phyloP scores from a whole-genome alignment of 31 red algal genomes.

The Asparagopsis taxiformis region DNA sequence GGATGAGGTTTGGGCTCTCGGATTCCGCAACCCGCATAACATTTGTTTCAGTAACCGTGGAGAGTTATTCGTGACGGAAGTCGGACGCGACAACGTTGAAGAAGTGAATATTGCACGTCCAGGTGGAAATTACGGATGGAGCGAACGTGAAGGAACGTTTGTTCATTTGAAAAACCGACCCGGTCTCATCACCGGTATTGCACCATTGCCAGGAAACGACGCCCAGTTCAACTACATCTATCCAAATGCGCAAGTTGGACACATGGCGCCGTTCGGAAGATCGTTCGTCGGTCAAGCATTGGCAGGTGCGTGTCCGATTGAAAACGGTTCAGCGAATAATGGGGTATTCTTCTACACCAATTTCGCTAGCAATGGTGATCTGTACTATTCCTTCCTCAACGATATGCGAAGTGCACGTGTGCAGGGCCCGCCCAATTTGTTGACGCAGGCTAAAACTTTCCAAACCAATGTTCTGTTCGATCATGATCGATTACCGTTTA shows the following conservation, averaged over 20 bases:
- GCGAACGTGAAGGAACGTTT: slow-evolving; percentile 58
- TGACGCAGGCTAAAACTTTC: slow-evolving; percentile 38
- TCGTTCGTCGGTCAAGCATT: slow-evolving; percentile 42
- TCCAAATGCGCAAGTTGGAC: slow-evolving; percentile 47
- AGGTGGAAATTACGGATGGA: slow-evolving; percentile 73
- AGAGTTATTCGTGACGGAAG: slow-evolving; percentile 41
- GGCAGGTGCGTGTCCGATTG: slow-evolving; percentile 49
- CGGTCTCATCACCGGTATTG: slow-evolving; percentile 41
- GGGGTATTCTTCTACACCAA: slow-evolving; percentile 51
- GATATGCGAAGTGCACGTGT: slow-evolving; percentile 29
- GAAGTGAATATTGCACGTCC: slow-evolving; percentile 46
- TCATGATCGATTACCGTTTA: background rate
- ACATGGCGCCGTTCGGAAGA: slow-evolving; percentile 15
- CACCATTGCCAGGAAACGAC: slow-evolving; percentile 31
- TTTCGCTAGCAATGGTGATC: slow-evolving; percentile 33
- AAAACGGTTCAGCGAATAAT: slow-evolving; percentile 42
- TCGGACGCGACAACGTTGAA: slow-evolving; percentile 66
- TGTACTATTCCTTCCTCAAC: slow-evolving; percentile 40
- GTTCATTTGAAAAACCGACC: slow-evolving; percentile 30
- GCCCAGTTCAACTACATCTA: slow-evolving; percentile 39
- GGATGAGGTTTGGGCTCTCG: slow-evolving; percentile 52
- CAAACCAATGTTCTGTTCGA: slow-evolving; percentile 51
- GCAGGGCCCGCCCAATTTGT: slow-evolving; percentile 8
- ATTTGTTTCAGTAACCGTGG: slow-evolving; percentile 39
- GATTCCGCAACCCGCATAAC: slow-evolving; percentile 72